A percentile compares a stretch with the other conserved stretches of the same genome.
Evolutionary conservation across 192 early-diverging fungal genomes (phyloP).

Genomic region (Coemansia sp.): DNA sequence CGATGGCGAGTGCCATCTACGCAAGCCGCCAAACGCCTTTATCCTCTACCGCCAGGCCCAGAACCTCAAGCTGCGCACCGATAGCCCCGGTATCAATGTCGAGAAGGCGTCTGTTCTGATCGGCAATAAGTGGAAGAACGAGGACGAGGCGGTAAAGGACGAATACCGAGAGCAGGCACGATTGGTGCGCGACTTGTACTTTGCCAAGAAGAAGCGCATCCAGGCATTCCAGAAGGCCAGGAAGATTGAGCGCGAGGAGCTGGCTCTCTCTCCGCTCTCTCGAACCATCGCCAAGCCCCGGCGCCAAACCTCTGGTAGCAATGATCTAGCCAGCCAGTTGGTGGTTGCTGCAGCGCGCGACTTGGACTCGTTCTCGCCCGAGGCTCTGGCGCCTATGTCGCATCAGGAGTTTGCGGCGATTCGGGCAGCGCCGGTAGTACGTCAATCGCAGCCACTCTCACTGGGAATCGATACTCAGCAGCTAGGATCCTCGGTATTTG

Average conservation of each 20-base stretch:
- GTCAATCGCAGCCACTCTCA: conserved; percentile 17
- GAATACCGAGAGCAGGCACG: conserved; percentile 27
- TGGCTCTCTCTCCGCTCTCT: not conserved
- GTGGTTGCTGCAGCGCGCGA: conserved; percentile 20
- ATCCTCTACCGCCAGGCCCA: conserved; percentile 40
- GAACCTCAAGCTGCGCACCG: conserved; percentile 24
- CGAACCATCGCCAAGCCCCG: conserved; percentile 7
- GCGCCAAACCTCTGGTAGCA: not conserved
- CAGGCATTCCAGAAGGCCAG: conserved; percentile 25
- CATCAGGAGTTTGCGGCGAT: not conserved
- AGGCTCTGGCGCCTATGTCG: conserved; percentile 25
- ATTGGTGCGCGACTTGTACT: conserved; percentile 33
- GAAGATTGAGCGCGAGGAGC: conserved; percentile 34
- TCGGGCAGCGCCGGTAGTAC: not conserved
- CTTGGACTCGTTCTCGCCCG: conserved; percentile 41
- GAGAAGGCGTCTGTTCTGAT: conserved; percentile 34
- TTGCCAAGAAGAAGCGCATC: conserved; percentile 46
- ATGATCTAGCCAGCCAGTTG: conserved; percentile 1
- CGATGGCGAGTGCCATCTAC: conserved; percentile 19
- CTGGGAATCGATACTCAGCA: conserved; percentile 2
- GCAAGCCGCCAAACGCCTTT: conserved; percentile 51
- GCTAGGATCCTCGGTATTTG: conserved; percentile 1
- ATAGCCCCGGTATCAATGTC: conserved; percentile 29
- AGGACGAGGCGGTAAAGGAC: conserved; percentile 19
- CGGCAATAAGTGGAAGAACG: conserved; percentile 37